Evolutionary conservation across 371 early-diverging fungal species (phyloP), one percentile per base, ranked within the genome.

Genomic region (Mucor plumbeus): DNA sequence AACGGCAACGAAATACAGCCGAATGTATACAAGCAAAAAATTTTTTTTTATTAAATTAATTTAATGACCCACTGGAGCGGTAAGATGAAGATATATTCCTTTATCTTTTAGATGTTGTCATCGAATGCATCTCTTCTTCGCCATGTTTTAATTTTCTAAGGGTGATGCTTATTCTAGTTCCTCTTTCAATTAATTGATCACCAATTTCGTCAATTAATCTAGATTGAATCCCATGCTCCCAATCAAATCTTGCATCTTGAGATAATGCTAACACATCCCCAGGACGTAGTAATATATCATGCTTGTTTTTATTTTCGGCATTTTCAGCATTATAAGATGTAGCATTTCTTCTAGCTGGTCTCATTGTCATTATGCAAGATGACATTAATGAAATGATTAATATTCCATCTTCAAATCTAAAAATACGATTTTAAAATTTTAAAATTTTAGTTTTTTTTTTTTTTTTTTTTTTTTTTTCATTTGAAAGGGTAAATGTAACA

Each of bases 401-500:
- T 40, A 83, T 77, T 0, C 83, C 83, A 73, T 83, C 83, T 34
- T 78, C 79, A 70, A 83, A 83, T 10, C 79, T 81, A 57, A 40
- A 40, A 36, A 35, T 33, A 35, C 26, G 3, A 26, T 36, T 47
- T 10, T 33, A 53, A 53, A 33, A 26, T 4, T 33, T 31, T 31
- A 36, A 21, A 38, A 11, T 2, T 11, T 38, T 3, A n/a, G n/a
- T 7, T 26, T 14, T 15, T 31, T 21, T 5, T 9, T 26, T 38
- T 3, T 7, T 26, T 14, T 15, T 31, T 38, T 3, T 7, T 26
- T 14, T 15, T 31, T 21, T 5, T 9, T 26, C 34, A 11, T 33
- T 31, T 38, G 15, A 50, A 11, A 15, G 66, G 10, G 35, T 13
- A 36, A 0, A 17, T 34, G 38, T 11, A 38, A 11, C 38, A 9